A percentile compares a stretch with the other conserved stretches of the same genome.
Evolutionary conservation across 2,329 filamentous ascomycete genomes (phyloP).

Genomic region (Dothistroma septosporum): DNA sequence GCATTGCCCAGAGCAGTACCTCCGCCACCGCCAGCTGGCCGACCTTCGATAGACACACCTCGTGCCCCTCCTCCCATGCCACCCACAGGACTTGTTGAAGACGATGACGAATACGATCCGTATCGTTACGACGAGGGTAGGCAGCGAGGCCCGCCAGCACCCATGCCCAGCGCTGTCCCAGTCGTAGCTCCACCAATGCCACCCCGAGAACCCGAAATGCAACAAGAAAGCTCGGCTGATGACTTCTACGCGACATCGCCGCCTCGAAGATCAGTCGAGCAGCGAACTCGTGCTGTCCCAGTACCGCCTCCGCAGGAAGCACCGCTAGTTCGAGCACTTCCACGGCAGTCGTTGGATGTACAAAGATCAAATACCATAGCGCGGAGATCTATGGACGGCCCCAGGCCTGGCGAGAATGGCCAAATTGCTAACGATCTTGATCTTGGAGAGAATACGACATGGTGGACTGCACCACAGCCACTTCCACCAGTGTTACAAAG

Average conservation of each 20-base stretch:
- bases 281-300: slow-evolving; percentile 37
- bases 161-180: slow-evolving; percentile 34
- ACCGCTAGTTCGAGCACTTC: slow-evolving; percentile 40
- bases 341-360: slow-evolving; percentile 55
- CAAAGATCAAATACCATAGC: slow-evolving; percentile 48
- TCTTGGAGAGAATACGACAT: slow-evolving; percentile 66
- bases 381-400: slow-evolving; percentile 68
- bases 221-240: slow-evolving; percentile 39
- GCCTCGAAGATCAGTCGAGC: slow-evolving; percentile 33
- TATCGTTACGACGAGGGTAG: slow-evolving; percentile 46
- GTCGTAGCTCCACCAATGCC: slow-evolving; percentile 33
- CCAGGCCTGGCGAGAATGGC: slow-evolving; percentile 67
- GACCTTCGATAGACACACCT: slow-evolving; percentile 67
- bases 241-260: slow-evolving; percentile 47
- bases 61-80: slow-evolving; percentile 64
- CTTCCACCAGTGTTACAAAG: slow-evolving; percentile 78
- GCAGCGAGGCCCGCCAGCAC: slow-evolving; percentile 24
- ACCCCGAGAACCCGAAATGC: slow-evolving; percentile 32
- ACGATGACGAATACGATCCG: slow-evolving; percentile 64
- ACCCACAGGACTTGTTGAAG: slow-evolving; percentile 54
- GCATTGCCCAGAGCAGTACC: slow-evolving; percentile 48
- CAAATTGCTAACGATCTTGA: slow-evolving; percentile 88
- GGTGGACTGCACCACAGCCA: slow-evolving; percentile 81
- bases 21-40: slow-evolving; percentile 54
- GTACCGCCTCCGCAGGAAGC: slow-evolving; percentile 43